Conservation (phyloP, 805 yeast species). For the Priceomyces carsonii region DNA sequence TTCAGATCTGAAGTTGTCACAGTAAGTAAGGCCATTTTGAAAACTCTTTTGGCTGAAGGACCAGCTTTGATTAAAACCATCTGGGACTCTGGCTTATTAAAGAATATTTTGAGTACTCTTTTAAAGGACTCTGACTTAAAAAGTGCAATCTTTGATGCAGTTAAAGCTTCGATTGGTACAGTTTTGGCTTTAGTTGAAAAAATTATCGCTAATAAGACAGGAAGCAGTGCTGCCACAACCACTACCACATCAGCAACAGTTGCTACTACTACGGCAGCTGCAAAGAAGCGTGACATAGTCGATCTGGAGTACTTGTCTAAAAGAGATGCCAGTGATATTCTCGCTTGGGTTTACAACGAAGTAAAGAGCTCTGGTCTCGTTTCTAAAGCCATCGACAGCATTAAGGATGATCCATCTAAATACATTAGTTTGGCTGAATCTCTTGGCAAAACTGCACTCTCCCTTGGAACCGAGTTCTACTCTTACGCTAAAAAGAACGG, state of each 20-base stretch:
- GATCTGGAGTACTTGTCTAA: slow-evolving; percentile 30
- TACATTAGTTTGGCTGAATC: slow-evolving; percentile 26
- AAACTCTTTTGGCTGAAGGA: slow-evolving; percentile 37
- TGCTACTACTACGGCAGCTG: slow-evolving; percentile 15
- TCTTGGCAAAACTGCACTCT: slow-evolving; percentile 24
- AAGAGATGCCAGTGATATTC: slow-evolving; percentile 34
- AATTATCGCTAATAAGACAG: slow-evolving; percentile 19
- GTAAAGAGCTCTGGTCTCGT: slow-evolving; percentile 38
- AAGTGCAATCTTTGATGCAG: slow-evolving; percentile 32
- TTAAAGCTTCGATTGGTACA: slow-evolving; percentile 22
- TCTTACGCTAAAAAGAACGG: slow-evolving; percentile 3
- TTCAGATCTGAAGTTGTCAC: slow-evolving; percentile 24
- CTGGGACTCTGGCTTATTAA: slow-evolving; percentile 42
- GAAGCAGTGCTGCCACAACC: slow-evolving; percentile 11
- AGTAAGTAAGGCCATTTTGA: slow-evolving; percentile 31
- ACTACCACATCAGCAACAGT: slow-evolving; percentile 14
- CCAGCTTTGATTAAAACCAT: slow-evolving; percentile 42
- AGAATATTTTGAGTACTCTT: slow-evolving; percentile 29
- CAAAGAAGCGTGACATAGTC: slow-evolving; percentile 10
- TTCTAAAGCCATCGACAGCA: slow-evolving; percentile 29
- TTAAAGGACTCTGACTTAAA: slow-evolving; percentile 34
- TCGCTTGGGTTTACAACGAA: slow-evolving; percentile 26
- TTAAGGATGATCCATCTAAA: slow-evolving; percentile 37
- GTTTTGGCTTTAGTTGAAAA: slow-evolving; percentile 1
- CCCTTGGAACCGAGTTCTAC: slow-evolving; percentile 1